Percentiles rank a stretch among this genome's conserved stretches.
phyloP scores from a whole-genome alignment of 129 eudicot genomes.

The Ambrosia artemisiifolia region DNA sequence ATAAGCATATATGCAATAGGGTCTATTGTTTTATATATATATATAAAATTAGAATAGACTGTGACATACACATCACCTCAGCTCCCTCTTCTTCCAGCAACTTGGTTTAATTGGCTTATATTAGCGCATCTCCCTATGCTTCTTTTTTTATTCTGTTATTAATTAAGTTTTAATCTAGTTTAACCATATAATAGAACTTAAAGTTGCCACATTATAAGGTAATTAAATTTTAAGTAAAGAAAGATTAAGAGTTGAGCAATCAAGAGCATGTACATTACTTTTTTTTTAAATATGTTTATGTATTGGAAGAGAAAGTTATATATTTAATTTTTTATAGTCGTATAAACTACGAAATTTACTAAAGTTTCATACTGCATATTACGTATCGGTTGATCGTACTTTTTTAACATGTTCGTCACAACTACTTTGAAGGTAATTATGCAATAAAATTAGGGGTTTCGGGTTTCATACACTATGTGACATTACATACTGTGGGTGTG shows the following conservation, averaged over 20 bases:
- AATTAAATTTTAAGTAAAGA: constrained; percentile 20
- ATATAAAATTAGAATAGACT: constrained; percentile 8
- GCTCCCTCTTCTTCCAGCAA: constrained; percentile 33
- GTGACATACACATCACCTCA: constrained; percentile 32
- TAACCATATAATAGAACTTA: neutral
- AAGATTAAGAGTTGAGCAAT: neutral
- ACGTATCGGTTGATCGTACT: too few relatives aligned
- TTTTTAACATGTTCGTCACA: too few relatives aligned
- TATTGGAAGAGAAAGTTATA: too few relatives aligned
- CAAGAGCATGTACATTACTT: too few relatives aligned
- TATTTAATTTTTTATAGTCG: too few relatives aligned
- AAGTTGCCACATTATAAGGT: constrained; percentile 20
- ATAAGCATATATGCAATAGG: neutral
- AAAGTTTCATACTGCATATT: neutral
- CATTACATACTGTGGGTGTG: too few relatives aligned
- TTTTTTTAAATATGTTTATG: too few relatives aligned
- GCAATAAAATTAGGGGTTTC: too few relatives aligned
- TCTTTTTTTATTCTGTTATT: neutral
- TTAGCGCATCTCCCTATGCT: constrained; percentile 14
- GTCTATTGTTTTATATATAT: neutral
- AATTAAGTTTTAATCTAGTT: neutral
- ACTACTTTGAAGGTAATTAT: too few relatives aligned
- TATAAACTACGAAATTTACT: neutral
- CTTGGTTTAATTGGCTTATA: constrained; percentile 17
- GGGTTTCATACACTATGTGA: too few relatives aligned